A percentile compares a stretch with the other conserved stretches of the same genome.
Conservation (phyloP, 495 filamentous ascomycete species). For the Thermothielavioides terrestris region DNA sequence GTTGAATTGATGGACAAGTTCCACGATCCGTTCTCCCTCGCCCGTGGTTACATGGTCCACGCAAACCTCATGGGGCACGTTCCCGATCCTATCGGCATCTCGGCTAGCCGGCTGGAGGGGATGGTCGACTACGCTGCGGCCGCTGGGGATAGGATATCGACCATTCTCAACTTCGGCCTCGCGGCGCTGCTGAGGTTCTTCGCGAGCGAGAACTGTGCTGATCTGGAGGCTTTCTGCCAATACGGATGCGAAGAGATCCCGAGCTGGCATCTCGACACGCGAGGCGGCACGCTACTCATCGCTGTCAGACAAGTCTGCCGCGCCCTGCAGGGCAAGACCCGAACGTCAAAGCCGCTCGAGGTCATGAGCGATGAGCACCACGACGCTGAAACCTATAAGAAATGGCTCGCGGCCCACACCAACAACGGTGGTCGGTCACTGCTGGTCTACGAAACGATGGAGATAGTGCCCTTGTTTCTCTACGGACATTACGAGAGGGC, state of each 20-base stretch:
- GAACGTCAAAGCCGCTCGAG: constrained; percentile 41
- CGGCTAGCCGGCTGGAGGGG: constrained; percentile 53
- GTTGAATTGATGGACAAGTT: constrained; percentile 58
- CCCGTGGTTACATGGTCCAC: constrained; percentile 62
- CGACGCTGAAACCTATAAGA: constrained; percentile 54
- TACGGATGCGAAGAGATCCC: constrained; percentile 69
- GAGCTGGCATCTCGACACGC: constrained; percentile 65
- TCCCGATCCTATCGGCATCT: constrained; percentile 50
- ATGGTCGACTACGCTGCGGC: constrained; percentile 62
- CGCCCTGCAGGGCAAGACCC: constrained; percentile 78
- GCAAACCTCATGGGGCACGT: constrained; percentile 69
- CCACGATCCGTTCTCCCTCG: constrained; percentile 59
- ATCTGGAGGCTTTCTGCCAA: constrained; percentile 65
- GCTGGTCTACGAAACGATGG: constrained; percentile 63
- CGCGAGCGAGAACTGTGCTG: constrained; percentile 63
- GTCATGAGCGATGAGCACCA: constrained; percentile 69
- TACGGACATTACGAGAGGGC: constrained; percentile 68
- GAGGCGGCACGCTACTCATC: constrained; percentile 67
- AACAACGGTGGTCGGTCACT: constrained; percentile 45
- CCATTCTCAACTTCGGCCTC: constrained; percentile 65
- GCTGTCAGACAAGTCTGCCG: constrained; percentile 63
- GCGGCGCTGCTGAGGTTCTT: constrained; percentile 63
- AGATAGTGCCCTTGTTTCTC: constrained; percentile 62
- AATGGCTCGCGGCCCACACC: constrained; percentile 37
- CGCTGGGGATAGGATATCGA: constrained; percentile 65